Evolutionary conservation across 2,329 filamentous ascomycete genomes (phyloP).

Genomic region (Macrophomina phaseolina): DNA sequence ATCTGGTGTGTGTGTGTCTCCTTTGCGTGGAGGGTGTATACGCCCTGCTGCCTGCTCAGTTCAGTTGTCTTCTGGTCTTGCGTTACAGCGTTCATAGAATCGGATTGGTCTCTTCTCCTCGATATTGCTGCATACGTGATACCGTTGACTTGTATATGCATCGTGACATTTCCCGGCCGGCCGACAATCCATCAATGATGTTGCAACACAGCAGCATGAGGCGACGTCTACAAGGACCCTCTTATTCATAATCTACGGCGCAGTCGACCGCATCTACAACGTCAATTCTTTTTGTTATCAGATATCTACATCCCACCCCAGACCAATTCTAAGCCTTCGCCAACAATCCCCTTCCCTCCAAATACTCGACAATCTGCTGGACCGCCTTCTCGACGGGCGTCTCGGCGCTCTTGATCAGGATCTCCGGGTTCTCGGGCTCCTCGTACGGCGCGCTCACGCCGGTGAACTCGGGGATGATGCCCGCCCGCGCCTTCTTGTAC

Average conservation of each 20-base stretch:
- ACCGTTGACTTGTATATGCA: background rate
- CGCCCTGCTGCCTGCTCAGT: background rate
- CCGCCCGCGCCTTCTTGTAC: constrained; percentile 94
- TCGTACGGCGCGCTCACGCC: constrained; percentile 96
- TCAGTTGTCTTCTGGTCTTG: constrained; percentile 4
- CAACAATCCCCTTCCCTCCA: constrained; percentile 71
- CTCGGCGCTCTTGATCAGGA: constrained; percentile 83
- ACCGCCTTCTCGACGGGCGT: constrained; percentile 89
- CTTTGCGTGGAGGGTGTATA: constrained; percentile 7
- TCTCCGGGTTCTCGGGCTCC: constrained; percentile 82
- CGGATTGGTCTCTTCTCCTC: background rate
- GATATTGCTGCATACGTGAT: background rate
- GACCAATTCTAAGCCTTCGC: constrained; percentile 35
- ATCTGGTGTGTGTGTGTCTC: background rate
- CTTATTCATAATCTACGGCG: too few species aligned
- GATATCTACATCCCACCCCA: too few species aligned
- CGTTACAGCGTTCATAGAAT: constrained; percentile 23
- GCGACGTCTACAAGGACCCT: too few species aligned
- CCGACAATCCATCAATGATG: too few species aligned
- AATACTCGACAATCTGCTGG: constrained; percentile 78
- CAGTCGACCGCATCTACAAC: background rate
- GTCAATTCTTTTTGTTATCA: too few species aligned
- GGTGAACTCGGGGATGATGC: constrained; percentile 96
- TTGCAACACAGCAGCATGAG: too few species aligned
- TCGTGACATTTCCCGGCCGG: background rate